Conservation (phyloP, 768 basidiomycete genomes). For the Podaxis carcinomalis region DNA sequence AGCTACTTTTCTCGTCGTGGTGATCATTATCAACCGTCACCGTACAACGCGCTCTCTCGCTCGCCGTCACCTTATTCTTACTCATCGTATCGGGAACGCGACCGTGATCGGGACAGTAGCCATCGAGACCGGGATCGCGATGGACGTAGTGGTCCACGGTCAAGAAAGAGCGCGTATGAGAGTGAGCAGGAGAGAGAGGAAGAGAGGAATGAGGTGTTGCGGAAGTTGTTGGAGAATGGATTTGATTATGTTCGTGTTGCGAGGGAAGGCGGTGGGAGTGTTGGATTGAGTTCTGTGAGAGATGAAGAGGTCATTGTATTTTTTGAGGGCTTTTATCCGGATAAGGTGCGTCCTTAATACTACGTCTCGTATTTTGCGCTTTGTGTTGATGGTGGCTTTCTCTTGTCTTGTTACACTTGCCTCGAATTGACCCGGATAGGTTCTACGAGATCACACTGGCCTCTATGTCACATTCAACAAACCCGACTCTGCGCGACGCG, state of each 20-base stretch:
- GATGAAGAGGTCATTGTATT: constrained; percentile 69
- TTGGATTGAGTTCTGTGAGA: constrained; percentile 41
- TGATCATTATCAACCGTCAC: constrained; percentile 10
- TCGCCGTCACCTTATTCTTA: constrained; percentile 11
- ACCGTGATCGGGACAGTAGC: neutral
- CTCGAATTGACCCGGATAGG: constrained; percentile 31
- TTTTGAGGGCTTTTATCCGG: constrained; percentile 67
- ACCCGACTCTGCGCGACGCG: constrained; percentile 57
- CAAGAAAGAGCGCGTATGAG: constrained; percentile 14
- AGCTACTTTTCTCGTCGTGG: constrained; percentile 8
- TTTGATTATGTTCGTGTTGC: constrained; percentile 62
- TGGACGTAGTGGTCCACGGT: neutral
- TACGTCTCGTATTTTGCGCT: constrained; percentile 6
- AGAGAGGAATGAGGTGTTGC: constrained; percentile 36
- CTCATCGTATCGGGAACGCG: constrained; percentile 10
- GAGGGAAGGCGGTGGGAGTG: constrained; percentile 36
- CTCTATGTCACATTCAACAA: constrained; percentile 82
- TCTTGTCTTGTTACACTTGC: neutral
- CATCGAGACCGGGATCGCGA: neutral
- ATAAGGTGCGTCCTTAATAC: constrained; percentile 49
- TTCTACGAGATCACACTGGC: constrained; percentile 64
- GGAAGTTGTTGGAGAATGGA: constrained; percentile 56
- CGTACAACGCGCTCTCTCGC: constrained; percentile 2
- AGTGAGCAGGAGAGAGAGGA: constrained; percentile 31
- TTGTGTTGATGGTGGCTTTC: constrained; percentile 9